These are phyloP conservation scores for Polytrichum formosum DNA, from an alignment of 225 moss, liverwort and hornwort genomes.

Conservation along the genomic window DNA sequence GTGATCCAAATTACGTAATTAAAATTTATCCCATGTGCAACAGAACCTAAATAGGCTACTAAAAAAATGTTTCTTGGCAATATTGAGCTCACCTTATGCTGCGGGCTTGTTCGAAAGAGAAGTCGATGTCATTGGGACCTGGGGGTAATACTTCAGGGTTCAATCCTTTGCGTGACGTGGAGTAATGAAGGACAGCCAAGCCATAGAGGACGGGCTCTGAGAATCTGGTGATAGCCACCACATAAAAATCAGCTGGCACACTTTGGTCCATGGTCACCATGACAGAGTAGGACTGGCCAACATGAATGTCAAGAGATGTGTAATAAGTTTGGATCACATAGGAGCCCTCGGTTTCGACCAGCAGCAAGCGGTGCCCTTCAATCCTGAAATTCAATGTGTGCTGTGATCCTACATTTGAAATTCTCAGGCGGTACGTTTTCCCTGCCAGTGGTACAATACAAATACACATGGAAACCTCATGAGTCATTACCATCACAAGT, in stretches of 20 bases:
- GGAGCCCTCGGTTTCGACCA: constrained; percentile 54
- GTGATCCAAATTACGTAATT: too few relatives aligned
- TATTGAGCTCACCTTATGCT: constrained; percentile 36
- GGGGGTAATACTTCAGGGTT: constrained; percentile 21
- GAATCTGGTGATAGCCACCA: constrained; percentile 44
- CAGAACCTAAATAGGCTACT: too few relatives aligned
- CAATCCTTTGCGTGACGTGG: constrained; percentile 5
- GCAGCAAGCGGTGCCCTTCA: constrained; percentile 37
- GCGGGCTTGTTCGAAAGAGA: constrained; percentile 42
- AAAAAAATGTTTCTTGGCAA: not conserved
- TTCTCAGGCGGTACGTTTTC: constrained; percentile 42
- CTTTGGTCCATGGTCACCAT: constrained; percentile 44
- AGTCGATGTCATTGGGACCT: constrained; percentile 25
- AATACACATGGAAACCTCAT: too few relatives aligned
- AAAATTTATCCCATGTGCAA: too few relatives aligned
- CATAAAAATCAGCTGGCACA: constrained; percentile 39
- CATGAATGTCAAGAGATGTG: constrained; percentile 39
- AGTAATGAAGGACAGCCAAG: constrained; percentile 41
- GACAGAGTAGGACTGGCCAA: constrained; percentile 54
- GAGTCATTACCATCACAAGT: too few relatives aligned
- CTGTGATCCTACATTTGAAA: constrained; percentile 49
- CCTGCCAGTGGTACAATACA: constrained; percentile 13
- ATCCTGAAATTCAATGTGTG: constrained; percentile 46
- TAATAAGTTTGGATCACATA: constrained; percentile 43
- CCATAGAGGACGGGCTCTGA: constrained; percentile 23